Base-by-base conservation (phyloP, 441 rosid genomes). In the Dalechampia spathulata region DNA sequence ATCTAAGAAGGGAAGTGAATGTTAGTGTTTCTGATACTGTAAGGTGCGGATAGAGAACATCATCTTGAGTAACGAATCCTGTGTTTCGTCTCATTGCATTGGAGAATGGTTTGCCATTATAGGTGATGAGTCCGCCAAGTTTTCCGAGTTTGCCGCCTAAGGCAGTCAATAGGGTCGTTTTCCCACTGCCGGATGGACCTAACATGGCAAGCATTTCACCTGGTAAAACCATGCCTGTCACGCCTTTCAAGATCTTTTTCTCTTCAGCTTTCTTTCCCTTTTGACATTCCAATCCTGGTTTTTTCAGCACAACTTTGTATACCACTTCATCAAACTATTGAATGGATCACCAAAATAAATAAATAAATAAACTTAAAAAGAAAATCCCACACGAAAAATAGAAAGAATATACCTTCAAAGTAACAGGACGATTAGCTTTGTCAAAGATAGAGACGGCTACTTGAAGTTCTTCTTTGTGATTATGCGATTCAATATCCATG, bases 171-270 rank as follows among this genome's bases (percentile, higher is more conserved):
- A 81, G 57, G 19, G 80, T 84, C 19, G 91, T 81, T 61, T 84
- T 84, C 28, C 85, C 85, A 19, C 83, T 75, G 9, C 87, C 87
- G 0, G 87, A 81, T 0, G 85, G 90, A 13, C 90, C 90, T 0
- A 83, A 7, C 86, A n/a, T n/a, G n/a, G n/a, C n/a, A n/a, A n/a
- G n/a, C n/a, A n/a, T n/a, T n/a, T n/a, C n/a, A n/a, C n/a, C 86
- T 0, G 88, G 88, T 25, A 72, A 59, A 3, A 78, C 81, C n/a
- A 67, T 38, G 23, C 91, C 86, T 12, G 80, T 60, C 32, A 84
- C 17, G 15, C 82, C 82, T n/a, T 77, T 84, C 49, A 81, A 61
- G 43, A 81, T 79, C 45, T 64, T 14, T 37, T 62, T 68, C 44
- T 78, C 83, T 45, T 72, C 74, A 2, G 55, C 17, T n/a, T n/a